Percentiles rank a stretch among this genome's conserved stretches.
Evolutionary conservation across 257 asterid genomes (phyloP).

Genomic region (Nicotiana sylvestris): DNA sequence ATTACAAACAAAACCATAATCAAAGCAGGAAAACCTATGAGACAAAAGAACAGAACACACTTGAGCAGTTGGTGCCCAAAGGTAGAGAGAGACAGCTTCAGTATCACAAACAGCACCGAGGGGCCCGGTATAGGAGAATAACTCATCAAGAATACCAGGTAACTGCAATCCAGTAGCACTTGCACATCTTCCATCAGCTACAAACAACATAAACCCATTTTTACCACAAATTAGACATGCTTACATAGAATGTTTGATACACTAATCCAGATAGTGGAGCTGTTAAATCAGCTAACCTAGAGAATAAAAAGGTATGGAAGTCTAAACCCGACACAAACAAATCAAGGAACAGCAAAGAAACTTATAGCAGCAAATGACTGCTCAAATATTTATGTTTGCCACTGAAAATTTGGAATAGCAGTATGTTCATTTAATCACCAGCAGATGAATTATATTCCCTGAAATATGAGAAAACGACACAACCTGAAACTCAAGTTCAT

Average conservation of each 20-base stretch:
- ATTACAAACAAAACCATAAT: conserved; percentile 6
- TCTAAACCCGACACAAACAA: not conserved
- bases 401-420: not conserved
- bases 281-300: not conserved
- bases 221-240: not conserved
- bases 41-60: conserved; percentile 30
- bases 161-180: conserved; percentile 77
- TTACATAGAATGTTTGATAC: not conserved
- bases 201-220: conserved; percentile 14
- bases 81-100: conserved; percentile 54
- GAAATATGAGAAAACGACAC: not conserved
- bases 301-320: not conserved
- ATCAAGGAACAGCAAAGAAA: not conserved
- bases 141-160: conserved; percentile 90
- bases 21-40: not conserved
- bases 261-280: not conserved
- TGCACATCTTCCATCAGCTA: conserved; percentile 62
- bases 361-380: not conserved
- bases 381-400: not conserved
- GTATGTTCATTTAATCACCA: not conserved
- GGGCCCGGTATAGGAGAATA: conserved; percentile 74
- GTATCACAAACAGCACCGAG: conserved; percentile 67
- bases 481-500: not conserved
- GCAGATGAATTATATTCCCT: not conserved
- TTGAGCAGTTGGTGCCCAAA: conserved; percentile 99